Conservation (phyloP, 306 rosid genomes). For the Cyamopsis tetragonoloba region DNA sequence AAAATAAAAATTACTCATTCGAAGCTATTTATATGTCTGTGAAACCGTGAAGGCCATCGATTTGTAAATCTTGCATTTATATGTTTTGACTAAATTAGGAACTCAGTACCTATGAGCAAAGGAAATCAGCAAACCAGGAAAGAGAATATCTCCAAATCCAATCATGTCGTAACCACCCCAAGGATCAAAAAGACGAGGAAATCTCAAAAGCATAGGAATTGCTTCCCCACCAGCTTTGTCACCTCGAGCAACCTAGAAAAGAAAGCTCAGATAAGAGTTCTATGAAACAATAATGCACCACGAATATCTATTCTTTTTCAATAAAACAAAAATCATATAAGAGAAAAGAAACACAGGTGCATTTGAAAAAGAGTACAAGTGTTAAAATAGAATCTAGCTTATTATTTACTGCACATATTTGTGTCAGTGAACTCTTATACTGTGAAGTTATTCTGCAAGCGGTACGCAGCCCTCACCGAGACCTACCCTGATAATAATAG, state of each 20-base stretch:
- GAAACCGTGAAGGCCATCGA: too few relatives aligned
- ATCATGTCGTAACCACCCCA: constrained; percentile 98
- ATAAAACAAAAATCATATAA: neutral
- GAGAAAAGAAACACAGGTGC: neutral
- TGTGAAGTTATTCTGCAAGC: neutral
- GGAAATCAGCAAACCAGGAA: constrained; percentile 90
- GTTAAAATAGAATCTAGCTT: neutral
- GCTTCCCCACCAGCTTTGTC: constrained; percentile 90
- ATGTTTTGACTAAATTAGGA: constrained; percentile 9
- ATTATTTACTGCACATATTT: neutral
- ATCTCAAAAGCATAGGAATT: constrained; percentile 85
- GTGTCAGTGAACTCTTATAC: neutral
- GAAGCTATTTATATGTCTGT: neutral
- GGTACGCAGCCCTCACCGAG: neutral
- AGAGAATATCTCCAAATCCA: constrained; percentile 93
- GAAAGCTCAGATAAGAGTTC: constrained; percentile 13
- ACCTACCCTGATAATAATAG: neutral
- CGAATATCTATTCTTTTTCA: neutral
- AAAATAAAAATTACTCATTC: neutral
- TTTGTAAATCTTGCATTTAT: constrained; percentile 3
- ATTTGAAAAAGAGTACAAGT: neutral
- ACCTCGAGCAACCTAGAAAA: constrained; percentile 83
- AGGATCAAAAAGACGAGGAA: constrained; percentile 78
- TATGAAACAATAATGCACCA: constrained; percentile 1
- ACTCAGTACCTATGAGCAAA: constrained; percentile 66